These are phyloP conservation scores for Glycine soja DNA, from an alignment of 306 rosid genomes.

Conservation along the genomic window DNA sequence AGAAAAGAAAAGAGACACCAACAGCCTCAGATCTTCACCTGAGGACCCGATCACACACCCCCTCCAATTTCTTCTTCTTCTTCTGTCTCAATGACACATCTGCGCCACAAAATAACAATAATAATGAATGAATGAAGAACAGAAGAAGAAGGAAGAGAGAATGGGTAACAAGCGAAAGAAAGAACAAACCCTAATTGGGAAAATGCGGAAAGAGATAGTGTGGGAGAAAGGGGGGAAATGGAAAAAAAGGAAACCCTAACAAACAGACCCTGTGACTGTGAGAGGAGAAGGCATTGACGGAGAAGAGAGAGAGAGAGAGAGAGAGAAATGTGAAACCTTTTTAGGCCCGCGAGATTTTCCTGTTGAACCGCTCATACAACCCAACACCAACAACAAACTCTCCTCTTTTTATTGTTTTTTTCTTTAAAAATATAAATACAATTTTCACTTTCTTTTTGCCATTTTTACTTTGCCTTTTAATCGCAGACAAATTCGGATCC, in stretches of 20 bases:
- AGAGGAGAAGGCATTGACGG: conserved; percentile 39
- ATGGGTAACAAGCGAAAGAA: neutral
- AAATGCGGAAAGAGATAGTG: conserved; percentile 40
- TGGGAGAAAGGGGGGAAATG: neutral
- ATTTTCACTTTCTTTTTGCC: neutral
- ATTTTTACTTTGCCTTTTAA: conserved; percentile 25
- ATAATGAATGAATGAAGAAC: conserved; percentile 6
- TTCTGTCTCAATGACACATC: conserved; percentile 68
- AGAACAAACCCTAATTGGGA: conserved; percentile 58
- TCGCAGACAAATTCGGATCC: conserved; percentile 50
- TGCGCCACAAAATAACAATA: conserved; percentile 17
- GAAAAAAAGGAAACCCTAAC: conserved; percentile 49
- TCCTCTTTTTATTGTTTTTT: neutral
- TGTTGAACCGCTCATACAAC: conserved; percentile 87
- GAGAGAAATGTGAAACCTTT: conserved; percentile 46
- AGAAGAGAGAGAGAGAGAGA: conserved; percentile 39
- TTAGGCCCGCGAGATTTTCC: conserved; percentile 78
- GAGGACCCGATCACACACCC: conserved; percentile 67
- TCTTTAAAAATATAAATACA: neutral
- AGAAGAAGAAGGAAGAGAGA: neutral
- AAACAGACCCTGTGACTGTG: conserved; percentile 11
- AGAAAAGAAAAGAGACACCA: conserved; percentile 20
- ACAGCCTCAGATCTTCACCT: conserved; percentile 99
- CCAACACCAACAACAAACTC: conserved; percentile 45
- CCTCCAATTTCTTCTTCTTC: conserved; percentile 50